Conservation (phyloP, 345 rosid species). For the Moricandia moricandioides region DNA sequence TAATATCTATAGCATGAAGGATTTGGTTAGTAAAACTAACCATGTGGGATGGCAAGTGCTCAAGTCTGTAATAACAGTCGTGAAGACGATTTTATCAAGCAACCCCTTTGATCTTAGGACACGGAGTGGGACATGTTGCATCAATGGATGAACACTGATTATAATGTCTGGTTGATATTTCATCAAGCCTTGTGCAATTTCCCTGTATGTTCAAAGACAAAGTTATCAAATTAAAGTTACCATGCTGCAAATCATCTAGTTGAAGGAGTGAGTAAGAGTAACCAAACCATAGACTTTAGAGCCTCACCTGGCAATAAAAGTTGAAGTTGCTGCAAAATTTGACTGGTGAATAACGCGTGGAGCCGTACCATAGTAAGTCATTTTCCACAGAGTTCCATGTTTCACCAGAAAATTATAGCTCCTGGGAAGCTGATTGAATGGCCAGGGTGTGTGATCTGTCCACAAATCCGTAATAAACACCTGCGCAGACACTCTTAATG, state of each 20-base stretch:
- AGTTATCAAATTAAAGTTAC: too few species aligned
- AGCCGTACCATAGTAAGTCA: constrained; percentile 86
- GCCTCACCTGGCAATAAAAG: constrained; percentile 89
- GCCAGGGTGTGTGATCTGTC: constrained; percentile 99
- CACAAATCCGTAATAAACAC: constrained; percentile 94
- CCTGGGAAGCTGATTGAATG: constrained; percentile 91
- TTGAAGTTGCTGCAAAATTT: constrained; percentile 94
- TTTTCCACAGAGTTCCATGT: constrained; percentile 83
- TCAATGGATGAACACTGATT: constrained; percentile 92
- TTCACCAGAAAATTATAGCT: constrained; percentile 96
- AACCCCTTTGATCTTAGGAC: constrained; percentile 85
- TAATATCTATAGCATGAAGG: not conserved
- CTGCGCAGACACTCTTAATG: constrained; percentile 56
- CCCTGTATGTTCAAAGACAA: constrained; percentile 40
- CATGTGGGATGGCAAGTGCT: constrained; percentile 99
- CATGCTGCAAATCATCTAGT: not conserved
- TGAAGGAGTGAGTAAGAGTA: not conserved
- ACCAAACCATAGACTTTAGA: constrained; percentile 11
- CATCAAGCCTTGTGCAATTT: constrained; percentile 93
- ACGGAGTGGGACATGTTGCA: constrained; percentile 99
- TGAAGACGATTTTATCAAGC: constrained; percentile 80
- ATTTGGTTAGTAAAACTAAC: constrained; percentile 32
- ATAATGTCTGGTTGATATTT: constrained; percentile 94
- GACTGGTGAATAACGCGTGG: constrained; percentile 90
- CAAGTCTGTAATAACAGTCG: constrained; percentile 90